Conservation (phyloP, 352 stramenopile genomes). For the Globisporangium viniferum region DNA sequence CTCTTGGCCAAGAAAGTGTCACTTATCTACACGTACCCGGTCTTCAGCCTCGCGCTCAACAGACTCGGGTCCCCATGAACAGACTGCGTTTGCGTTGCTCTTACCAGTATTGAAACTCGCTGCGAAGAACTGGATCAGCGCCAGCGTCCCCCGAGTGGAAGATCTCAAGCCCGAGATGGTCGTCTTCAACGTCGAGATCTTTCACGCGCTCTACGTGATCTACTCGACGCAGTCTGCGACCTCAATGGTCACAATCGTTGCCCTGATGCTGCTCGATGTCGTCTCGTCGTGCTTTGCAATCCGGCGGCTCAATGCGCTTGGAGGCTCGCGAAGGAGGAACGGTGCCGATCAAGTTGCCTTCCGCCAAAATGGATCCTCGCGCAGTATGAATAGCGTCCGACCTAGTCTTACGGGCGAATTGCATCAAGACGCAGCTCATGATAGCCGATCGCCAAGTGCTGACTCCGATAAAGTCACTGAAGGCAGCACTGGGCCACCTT, state of each 20-base stretch:
- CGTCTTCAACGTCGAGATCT: conserved; percentile 31
- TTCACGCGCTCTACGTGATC: conserved; percentile 27
- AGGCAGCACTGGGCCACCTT: not conserved
- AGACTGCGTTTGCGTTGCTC: conserved; percentile 23
- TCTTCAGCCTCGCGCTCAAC: conserved; percentile 29
- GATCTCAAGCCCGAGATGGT: conserved; percentile 38
- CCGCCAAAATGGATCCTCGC: not conserved
- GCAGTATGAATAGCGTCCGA: not conserved
- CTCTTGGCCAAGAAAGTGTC: conserved; percentile 9
- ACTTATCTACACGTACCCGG: conserved; percentile 22
- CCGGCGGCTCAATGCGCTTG: conserved; percentile 19
- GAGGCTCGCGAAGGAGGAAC: not conserved
- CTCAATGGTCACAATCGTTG: conserved; percentile 23
- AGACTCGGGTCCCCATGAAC: conserved; percentile 3
- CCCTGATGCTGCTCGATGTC: conserved; percentile 33
- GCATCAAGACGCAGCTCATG: not conserved
- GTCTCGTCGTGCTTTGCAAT: conserved; percentile 29
- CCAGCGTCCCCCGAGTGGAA: not conserved
- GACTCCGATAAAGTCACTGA: not conserved
- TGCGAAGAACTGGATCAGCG: conserved; percentile 5
- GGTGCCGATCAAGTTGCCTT: too few relatives aligned
- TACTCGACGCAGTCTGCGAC: conserved; percentile 33
- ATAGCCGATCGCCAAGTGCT: not conserved
- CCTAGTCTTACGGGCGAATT: not conserved
- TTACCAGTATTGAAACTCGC: conserved; percentile 27